Evolutionary conservation across 2,329 filamentous ascomycete genomes (phyloP), one percentile per base, ranked within the genome.

Genomic region (Curvularia sp.): DNA sequence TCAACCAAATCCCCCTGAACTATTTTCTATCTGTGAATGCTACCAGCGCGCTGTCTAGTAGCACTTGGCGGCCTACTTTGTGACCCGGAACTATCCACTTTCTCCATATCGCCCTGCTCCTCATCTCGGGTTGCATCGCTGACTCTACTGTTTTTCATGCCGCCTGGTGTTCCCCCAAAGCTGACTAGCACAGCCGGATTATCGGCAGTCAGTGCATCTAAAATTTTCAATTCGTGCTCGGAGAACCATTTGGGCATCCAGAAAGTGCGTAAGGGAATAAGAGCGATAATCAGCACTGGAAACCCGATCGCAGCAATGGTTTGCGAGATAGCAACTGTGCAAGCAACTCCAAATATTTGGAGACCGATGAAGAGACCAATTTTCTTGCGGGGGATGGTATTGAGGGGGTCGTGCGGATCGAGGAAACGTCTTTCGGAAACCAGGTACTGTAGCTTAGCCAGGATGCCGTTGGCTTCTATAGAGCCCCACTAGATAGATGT

Each of bases 261-360:
- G 35, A 79, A 73, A 60, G 78, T 82, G n/a, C 83, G 77, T 2
- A 85, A 63, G 1, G 84, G 84, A n/a, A 86, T 85, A 4, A 86
- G 72, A 2, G 80, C 77, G 43, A 82, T 81, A 61, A 86, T 85
- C 43, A 86, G 74, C 18, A 86, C 77, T 0, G 85, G 84, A 62
- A 86, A 86, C 0, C 83, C 82, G 30, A 86, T 84, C 0, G 84
- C 84, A 0, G 82, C 84, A 12, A 86, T 82, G 0, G 84, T 86
- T 65, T 86, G 83, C 0, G 83, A 84, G 47, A 86, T 82, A 1
- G 82, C 84, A 1, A 86, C 82, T 33, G 79, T 82, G 22, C 79
- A 78, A 0, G 78, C 78, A 13, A 86, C 82, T 2, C 79, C 80
- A 8, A 82, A 48, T 3, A 82, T 62, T 64, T 86, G 83, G 28